Evolutionary conservation across 2,329 filamentous ascomycete genomes (phyloP), one percentile per base, ranked within the genome.

Genomic region (Paramyrothecium roridum): DNA sequence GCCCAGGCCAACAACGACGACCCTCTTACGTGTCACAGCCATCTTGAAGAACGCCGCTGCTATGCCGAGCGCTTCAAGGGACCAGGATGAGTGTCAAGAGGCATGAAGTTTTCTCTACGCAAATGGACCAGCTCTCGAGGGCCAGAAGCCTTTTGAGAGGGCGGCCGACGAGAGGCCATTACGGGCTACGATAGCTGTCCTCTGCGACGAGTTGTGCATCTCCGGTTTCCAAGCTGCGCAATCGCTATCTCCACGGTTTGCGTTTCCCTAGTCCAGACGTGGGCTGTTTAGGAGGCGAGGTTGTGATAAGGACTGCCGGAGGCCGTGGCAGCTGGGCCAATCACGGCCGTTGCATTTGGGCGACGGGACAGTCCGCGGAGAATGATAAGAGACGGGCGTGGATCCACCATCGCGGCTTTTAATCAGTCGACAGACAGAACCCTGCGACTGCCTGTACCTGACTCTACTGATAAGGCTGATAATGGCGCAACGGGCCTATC

Each of bases 1-100:
- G 2, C 92, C 92, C 73, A 96, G 73, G 11, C 92, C 92, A 43
- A 96, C 90, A 40, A 96, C 86, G 2, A 96, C 91, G 37, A 96
- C 75, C 66, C 81, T 86, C 70, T 90, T 91, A 48, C 59, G 65
- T 58, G 55, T 50, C 12, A 34, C n/a, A 30, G 12, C 26, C 26
- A 43, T 43, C 37, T 43, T 43, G 37, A 13, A 43, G 7, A 43
- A 16, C 10, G 33, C 37, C n/a, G 37, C 37, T 19, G n/a, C 13
- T 43, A 19, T 16, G 16, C 37, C 13, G n/a, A 17, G 13, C 13
- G 37, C 37, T 43, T 13, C 37, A 13, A 43, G 37, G 16, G 13
- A 19, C 13, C 13, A 43, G 7, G 12, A 30, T 43, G 37, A 19
- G 12, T 8, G 37, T 6, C 37, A 19, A 43, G 37, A 43, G n/a